Evolutionary conservation across 306 rosid genomes (phyloP), one percentile per base, ranked within the genome.

Genomic region (Phaseolus lunatus): DNA sequence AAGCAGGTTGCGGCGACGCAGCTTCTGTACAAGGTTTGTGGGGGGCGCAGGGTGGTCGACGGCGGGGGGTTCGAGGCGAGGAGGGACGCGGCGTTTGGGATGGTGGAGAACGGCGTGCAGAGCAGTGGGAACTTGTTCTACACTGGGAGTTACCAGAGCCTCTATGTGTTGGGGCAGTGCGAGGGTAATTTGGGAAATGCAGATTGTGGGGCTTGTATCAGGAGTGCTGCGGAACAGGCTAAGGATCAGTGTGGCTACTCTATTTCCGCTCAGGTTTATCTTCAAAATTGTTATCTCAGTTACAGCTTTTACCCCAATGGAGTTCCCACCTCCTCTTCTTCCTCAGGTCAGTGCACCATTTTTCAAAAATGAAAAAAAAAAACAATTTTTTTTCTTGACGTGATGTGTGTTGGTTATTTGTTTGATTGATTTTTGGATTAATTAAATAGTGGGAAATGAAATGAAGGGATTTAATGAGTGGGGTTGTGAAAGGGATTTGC

Each of bases 91-190:
- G 99, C 96, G n/a, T 92, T 95, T 77, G 88, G 50, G 10, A 85
- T 87, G 90, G 77, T 86, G 72, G 92, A 83, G 31, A 87, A 70
- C 71, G 92, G 92, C 1, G 87, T 95, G 14, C 87, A 85, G 78
- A 87, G 73, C 44, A 81, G 88, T 26, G 87, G 88, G 3, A 73
- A 70, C 1, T 69, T 90, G 89, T 95, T 92, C 45, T 92, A 90
- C 80, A 85, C 96, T 0, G 97, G 94, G 57, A 92, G 82, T 2
- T 90, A 87, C 57, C 81, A 87, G 85, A 84, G 90, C 8, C 68
- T 95, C 6, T 95, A 90, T 68, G 97, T 87, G 50, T 69, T 92
- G 86, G 99, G 94, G 3, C 99, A 95, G 89, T 95, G 99, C 24
- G 91, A 95, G 37, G 92, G 97, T 14, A 81, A 83, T 86, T 84